A percentile compares a stretch with the other conserved stretches of the same genome.
phyloP scores from a whole-genome alignment of 1,139 yeast genomes.

The Sugiyamaella sp. region DNA sequence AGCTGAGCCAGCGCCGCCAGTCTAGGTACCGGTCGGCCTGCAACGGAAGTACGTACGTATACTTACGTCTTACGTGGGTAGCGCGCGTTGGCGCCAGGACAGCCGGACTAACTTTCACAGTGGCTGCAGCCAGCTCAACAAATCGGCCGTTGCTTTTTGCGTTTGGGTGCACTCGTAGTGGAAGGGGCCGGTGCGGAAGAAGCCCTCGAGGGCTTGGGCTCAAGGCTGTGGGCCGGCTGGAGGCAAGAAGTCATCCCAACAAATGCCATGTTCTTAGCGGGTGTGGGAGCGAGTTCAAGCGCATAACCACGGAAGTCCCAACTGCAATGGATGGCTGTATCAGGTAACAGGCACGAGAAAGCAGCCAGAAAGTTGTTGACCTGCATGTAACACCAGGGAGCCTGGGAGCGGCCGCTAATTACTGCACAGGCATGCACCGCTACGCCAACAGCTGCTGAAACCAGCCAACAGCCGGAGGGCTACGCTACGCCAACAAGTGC shows the following conservation, averaged over 20 bases:
- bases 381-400: too few relatives aligned
- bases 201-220: too few relatives aligned
- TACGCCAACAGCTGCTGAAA: too few relatives aligned
- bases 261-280: not conserved
- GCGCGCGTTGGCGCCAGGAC: too few relatives aligned
- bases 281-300: not conserved
- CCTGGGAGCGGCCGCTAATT: too few relatives aligned
- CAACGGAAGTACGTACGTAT: too few relatives aligned
- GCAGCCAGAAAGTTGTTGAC: too few relatives aligned
- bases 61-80: not conserved
- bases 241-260: not conserved
- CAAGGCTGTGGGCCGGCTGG: too few relatives aligned
- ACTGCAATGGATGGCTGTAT: not conserved
- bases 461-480: too few relatives aligned
- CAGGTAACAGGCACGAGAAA: not conserved
- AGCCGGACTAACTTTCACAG: too few relatives aligned
- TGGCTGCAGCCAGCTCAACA: not conserved
- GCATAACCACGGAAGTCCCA: not conserved
- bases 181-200: not conserved
- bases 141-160: not conserved
- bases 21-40: not conserved
- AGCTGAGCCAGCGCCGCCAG: not conserved
- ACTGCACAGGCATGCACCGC: too few relatives aligned
- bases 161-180: not conserved
- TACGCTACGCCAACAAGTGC: not conserved